These are phyloP conservation scores for Mentha longifolia DNA, from an alignment of 257 asterid species.

Conservation along the genomic window DNA sequence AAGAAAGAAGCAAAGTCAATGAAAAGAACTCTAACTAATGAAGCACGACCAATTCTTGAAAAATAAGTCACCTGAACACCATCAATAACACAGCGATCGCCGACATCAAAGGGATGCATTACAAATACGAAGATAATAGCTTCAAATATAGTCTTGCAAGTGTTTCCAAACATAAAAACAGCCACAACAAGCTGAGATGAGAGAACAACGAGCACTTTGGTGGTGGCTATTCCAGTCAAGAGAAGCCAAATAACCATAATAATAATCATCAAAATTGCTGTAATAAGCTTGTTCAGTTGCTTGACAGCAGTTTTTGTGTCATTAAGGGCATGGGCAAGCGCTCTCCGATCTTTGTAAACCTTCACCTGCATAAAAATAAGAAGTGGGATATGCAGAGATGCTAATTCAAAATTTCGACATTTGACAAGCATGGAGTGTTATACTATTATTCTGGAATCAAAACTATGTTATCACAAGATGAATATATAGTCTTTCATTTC, in stretches of 20 bases:
- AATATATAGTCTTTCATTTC: not conserved
- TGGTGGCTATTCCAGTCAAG: conserved; percentile 60
- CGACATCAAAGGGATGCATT: conserved; percentile 72
- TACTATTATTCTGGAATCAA: not conserved
- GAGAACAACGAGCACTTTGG: conserved; percentile 54
- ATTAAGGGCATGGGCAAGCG: conserved; percentile 74
- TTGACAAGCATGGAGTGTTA: conserved; percentile 2
- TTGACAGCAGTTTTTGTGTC: conserved; percentile 73
- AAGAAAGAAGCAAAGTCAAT: not conserved
- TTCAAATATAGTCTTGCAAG: conserved; percentile 70
- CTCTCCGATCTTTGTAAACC: conserved; percentile 89
- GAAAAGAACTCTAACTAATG: not conserved
- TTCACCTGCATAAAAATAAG: conserved; percentile 60
- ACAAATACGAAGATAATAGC: conserved; percentile 64
- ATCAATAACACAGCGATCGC: conserved; percentile 64
- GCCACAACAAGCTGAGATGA: conserved; percentile 63
- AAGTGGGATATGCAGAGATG: conserved; percentile 10
- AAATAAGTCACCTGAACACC: conserved; percentile 49
- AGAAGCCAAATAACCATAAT: conserved; percentile 55
- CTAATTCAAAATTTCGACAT: not conserved
- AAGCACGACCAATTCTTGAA: conserved; percentile 14
- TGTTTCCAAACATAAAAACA: conserved; percentile 66
- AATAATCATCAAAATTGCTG: conserved; percentile 42
- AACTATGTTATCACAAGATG: not conserved
- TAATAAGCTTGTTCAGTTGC: conserved; percentile 55